phyloP scores from a whole-genome alignment of 2,329 filamentous ascomycete genomes.

The Thielaviopsis cerberus region DNA sequence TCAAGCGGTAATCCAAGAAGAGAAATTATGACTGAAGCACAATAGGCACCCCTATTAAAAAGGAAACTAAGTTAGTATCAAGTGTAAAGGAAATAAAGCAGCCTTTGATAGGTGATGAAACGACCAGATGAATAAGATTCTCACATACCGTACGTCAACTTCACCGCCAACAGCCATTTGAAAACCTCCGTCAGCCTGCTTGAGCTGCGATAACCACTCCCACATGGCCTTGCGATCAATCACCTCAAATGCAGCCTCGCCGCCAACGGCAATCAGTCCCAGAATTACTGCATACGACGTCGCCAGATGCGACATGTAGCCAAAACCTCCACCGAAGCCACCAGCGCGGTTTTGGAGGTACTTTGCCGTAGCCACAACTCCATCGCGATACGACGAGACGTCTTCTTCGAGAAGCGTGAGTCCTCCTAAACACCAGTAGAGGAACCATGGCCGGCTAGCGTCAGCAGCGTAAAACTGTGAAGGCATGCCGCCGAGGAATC shows the following conservation, averaged over 20 bases:
- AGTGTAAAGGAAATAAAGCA: not conserved
- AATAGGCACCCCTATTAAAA: constrained; percentile 70
- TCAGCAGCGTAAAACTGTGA: constrained; percentile 55
- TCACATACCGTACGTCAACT: constrained; percentile 74
- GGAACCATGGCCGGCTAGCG: constrained; percentile 77
- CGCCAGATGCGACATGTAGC: constrained; percentile 75
- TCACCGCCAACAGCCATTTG: constrained; percentile 72
- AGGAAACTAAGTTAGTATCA: not conserved
- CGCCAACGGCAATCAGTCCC: constrained; percentile 60
- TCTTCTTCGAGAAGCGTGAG: constrained; percentile 64
- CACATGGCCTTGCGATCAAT: constrained; percentile 75
- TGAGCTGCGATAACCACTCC: constrained; percentile 73
- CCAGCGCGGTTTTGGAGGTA: constrained; percentile 68
- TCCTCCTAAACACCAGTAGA: constrained; percentile 77
- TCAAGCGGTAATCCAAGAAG: constrained; percentile 68
- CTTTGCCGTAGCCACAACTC: constrained; percentile 54
- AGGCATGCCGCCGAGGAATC: constrained; percentile 43
- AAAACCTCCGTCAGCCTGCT: constrained; percentile 80
- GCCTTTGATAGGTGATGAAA: too few relatives aligned
- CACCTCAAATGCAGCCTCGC: constrained; percentile 50
- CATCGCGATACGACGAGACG: constrained; percentile 43
- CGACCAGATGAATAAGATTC: constrained; percentile 10
- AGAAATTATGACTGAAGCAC: constrained; percentile 67
- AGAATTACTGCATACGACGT: constrained; percentile 74
- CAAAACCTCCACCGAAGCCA: constrained; percentile 85